Conservation (phyloP, 2,329 filamentous ascomycete genomes). For the Ascochyta pisi region DNA sequence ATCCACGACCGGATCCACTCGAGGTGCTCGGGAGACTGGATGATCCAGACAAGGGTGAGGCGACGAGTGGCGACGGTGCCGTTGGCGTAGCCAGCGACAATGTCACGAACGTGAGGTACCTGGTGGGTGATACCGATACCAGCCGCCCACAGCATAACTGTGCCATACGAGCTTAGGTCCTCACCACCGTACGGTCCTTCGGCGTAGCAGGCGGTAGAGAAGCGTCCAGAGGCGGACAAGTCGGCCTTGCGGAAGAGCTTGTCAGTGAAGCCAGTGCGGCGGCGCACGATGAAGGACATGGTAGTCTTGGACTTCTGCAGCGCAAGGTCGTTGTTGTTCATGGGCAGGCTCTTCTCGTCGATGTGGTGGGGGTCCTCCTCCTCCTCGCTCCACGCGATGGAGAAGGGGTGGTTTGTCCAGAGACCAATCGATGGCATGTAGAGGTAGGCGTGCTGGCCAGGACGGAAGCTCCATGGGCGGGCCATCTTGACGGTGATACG, state of each 20-base stretch:
- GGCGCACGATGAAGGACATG: constrained; percentile 84
- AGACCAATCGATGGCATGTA: constrained; percentile 76
- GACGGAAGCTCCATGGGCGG: constrained; percentile 76
- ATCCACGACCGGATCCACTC: constrained; percentile 96
- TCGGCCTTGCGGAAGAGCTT: constrained; percentile 76
- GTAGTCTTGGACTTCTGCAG: constrained; percentile 59
- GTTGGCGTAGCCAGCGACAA: constrained; percentile 64
- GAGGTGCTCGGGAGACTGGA: constrained; percentile 85
- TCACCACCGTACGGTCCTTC: constrained; percentile 90
- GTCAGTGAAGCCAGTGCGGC: constrained; percentile 87
- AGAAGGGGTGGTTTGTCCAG: constrained; percentile 81
- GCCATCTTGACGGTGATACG: constrained; percentile 77
- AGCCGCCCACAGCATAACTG: constrained; percentile 87
- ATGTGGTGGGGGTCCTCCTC: constrained; percentile 48
- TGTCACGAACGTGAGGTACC: constrained; percentile 81
- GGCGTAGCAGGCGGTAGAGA: constrained; percentile 74
- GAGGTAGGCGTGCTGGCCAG: constrained; percentile 80
- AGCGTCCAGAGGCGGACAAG: constrained; percentile 57
- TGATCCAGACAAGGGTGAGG: constrained; percentile 88
- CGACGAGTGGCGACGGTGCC: constrained; percentile 79
- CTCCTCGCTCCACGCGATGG: constrained; percentile 78
- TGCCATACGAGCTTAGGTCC: constrained; percentile 89
- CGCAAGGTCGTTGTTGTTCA: constrained; percentile 58
- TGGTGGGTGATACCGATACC: constrained; percentile 96
- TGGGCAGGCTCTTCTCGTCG: constrained; percentile 56